A percentile compares a stretch with the other conserved stretches of the same genome.
These are phyloP conservation scores for Diaporthe citri DNA, from an alignment of 2,329 filamentous ascomycete genomes.

Conservation along the genomic window DNA sequence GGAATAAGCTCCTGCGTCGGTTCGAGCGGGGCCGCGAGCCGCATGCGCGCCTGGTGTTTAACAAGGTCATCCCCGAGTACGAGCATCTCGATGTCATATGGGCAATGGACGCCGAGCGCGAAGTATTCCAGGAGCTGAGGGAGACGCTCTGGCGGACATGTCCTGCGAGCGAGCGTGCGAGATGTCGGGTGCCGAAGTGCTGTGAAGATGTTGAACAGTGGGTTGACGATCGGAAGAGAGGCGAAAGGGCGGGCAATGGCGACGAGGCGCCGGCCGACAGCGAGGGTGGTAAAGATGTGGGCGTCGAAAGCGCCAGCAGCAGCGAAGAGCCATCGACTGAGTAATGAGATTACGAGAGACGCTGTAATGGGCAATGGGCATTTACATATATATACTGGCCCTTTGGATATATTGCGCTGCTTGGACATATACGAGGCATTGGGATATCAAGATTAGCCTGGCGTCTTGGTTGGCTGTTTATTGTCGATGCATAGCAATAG, in stretches of 20 bases:
- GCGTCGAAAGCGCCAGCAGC: conserved; percentile 32
- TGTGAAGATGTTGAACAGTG: conserved; percentile 67
- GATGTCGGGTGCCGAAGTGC: conserved; percentile 74
- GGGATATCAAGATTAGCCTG: conserved; percentile 26
- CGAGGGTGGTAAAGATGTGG: conserved; percentile 35
- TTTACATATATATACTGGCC: not conserved
- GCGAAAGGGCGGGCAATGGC: conserved; percentile 34
- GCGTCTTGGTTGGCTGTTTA: conserved; percentile 11
- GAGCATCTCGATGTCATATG: conserved; percentile 96
- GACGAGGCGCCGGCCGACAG: conserved; percentile 44
- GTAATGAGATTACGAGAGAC: conserved; percentile 24
- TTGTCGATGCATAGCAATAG: not conserved
- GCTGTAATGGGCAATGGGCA: not conserved
- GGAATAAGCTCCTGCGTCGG: conserved; percentile 77
- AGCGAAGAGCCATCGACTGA: conserved; percentile 34
- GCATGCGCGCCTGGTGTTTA: conserved; percentile 82
- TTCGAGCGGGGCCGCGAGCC: conserved; percentile 85
- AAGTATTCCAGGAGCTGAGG: conserved; percentile 84
- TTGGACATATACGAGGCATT: conserved; percentile 21
- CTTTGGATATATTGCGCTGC: conserved; percentile 11
- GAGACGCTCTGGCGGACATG: conserved; percentile 88
- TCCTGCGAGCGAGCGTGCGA: conserved; percentile 59
- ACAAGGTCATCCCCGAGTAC: conserved; percentile 86
- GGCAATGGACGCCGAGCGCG: conserved; percentile 88
- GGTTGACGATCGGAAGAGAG: conserved; percentile 45